phyloP scores from a whole-genome alignment of 2,329 filamentous ascomycete genomes.

The Monilinia laxa region DNA sequence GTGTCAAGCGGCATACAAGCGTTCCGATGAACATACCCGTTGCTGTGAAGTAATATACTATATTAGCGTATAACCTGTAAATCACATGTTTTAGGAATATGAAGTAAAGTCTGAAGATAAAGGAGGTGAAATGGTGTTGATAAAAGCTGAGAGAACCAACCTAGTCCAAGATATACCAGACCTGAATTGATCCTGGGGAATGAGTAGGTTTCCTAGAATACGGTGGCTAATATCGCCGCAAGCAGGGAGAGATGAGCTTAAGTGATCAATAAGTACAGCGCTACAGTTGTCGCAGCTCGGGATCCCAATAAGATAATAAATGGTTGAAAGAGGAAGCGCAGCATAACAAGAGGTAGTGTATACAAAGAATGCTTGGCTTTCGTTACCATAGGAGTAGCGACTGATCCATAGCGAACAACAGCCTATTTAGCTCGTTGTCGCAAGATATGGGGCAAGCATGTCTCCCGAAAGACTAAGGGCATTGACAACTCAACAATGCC shows the following conservation, averaged over 20 bases:
- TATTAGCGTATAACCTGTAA: not conserved
- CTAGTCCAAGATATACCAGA: slow-evolving; percentile 54
- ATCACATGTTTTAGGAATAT: no score
- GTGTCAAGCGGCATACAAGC: slow-evolving; percentile 41
- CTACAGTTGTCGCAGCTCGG: no score
- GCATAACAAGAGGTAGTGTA: slow-evolving; percentile 49
- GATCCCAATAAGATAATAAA: no score
- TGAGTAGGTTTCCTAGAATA: slow-evolving; percentile 44
- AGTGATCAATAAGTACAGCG: slow-evolving; percentile 44
- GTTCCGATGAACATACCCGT: slow-evolving; percentile 44
- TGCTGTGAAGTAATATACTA: slow-evolving; percentile 23
- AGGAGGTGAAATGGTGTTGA: not conserved
- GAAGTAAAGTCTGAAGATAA: no score
- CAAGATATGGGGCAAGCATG: slow-evolving; percentile 41
- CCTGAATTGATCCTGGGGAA: slow-evolving; percentile 52
- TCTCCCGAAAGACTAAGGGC: slow-evolving; percentile 53
- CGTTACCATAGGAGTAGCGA: slow-evolving; percentile 47
- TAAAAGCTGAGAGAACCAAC: slow-evolving; percentile 33
- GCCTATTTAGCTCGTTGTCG: no score
- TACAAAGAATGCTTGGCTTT: slow-evolving; percentile 43
- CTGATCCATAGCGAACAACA: no score
- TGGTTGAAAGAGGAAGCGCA: slow-evolving; percentile 46
- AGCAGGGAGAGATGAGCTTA: slow-evolving; percentile 49
- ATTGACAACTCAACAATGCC: slow-evolving; percentile 47
- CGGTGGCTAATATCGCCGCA: slow-evolving; percentile 46